Evolutionary conservation across 1,139 yeast genomes (phyloP).

Genomic region (Ogataea hybrid): DNA sequence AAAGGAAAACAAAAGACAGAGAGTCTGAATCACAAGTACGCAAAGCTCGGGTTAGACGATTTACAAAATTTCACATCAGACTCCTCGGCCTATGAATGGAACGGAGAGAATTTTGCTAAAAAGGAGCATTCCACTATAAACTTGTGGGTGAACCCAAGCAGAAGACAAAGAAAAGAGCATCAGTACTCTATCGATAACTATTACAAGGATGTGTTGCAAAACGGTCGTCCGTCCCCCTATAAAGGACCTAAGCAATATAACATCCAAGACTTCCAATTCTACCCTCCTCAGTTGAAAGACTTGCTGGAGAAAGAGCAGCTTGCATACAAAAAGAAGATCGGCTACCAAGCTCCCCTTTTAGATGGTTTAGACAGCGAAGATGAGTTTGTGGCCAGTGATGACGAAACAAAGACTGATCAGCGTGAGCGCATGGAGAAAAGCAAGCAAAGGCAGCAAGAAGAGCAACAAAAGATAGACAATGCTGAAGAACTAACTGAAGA

Average conservation of each 20-base stretch:
- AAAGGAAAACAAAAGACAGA: conserved; percentile 83
- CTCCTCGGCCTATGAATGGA: conserved; percentile 91
- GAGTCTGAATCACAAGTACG: conserved; percentile 72
- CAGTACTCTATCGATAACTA: conserved; percentile 86
- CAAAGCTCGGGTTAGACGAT: conserved; percentile 86
- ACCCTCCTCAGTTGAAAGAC: conserved; percentile 60
- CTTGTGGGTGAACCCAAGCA: conserved; percentile 83
- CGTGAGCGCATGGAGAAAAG: conserved; percentile 36
- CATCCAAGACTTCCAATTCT: conserved; percentile 88
- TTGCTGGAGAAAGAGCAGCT: conserved; percentile 78
- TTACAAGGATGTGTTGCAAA: conserved; percentile 73
- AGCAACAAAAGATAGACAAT: conserved; percentile 65
- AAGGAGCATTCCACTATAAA: conserved; percentile 49
- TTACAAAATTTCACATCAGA: conserved; percentile 87
- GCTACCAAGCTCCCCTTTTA: conserved; percentile 59
- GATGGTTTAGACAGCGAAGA: conserved; percentile 52
- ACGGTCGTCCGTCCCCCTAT: conserved; percentile 14
- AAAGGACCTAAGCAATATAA: conserved; percentile 71
- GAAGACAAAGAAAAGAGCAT: conserved; percentile 87
- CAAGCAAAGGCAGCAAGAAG: conserved; percentile 46
- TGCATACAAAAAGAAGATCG: conserved; percentile 68
- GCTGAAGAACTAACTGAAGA: conserved; percentile 76
- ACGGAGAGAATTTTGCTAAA: conserved; percentile 89
- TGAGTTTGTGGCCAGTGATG: conserved; percentile 37
- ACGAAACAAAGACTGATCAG: conserved; percentile 45